Conservation (phyloP, 257 asterid species). For the Jaltomata sinuosa region DNA sequence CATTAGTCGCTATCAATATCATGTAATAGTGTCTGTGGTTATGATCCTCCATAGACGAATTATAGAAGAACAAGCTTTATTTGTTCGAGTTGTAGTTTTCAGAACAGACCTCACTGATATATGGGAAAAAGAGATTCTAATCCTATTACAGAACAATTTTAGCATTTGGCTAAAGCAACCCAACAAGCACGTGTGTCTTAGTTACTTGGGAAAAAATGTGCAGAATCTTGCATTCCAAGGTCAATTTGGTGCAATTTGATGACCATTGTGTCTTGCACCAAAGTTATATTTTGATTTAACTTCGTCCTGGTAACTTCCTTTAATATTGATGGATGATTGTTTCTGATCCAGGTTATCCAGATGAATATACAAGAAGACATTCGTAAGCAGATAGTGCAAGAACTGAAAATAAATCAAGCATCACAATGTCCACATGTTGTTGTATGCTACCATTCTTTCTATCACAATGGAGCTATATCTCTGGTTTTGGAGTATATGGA, state of each 20-base stretch:
- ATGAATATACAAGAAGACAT: conserved; percentile 94
- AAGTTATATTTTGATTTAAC: not conserved
- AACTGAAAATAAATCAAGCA: conserved; percentile 92
- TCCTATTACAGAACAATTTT: not conserved
- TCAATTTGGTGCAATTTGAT: not conserved
- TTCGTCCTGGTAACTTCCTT: not conserved
- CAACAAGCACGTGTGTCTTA: not conserved
- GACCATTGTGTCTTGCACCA: not conserved
- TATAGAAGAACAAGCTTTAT: not conserved
- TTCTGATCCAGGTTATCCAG: conserved; percentile 67
- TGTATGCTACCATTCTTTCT: conserved; percentile 94
- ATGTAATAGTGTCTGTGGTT: not conserved
- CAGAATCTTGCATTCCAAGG: not conserved
- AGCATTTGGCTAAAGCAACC: not conserved
- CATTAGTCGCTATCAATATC: not conserved
- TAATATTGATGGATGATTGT: not conserved
- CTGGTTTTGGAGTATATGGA: conserved; percentile 97
- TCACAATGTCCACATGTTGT: conserved; percentile 86
- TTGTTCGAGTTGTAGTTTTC: not conserved
- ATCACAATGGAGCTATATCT: conserved; percentile 96
- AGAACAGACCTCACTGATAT: not conserved
- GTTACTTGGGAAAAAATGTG: not conserved
- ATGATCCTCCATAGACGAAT: not conserved
- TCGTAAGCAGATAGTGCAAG: conserved; percentile 96
- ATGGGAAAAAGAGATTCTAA: not conserved